Conservation (phyloP, 176 grass and related monocot species). For the Ampelocalamus luodianensis region DNA sequence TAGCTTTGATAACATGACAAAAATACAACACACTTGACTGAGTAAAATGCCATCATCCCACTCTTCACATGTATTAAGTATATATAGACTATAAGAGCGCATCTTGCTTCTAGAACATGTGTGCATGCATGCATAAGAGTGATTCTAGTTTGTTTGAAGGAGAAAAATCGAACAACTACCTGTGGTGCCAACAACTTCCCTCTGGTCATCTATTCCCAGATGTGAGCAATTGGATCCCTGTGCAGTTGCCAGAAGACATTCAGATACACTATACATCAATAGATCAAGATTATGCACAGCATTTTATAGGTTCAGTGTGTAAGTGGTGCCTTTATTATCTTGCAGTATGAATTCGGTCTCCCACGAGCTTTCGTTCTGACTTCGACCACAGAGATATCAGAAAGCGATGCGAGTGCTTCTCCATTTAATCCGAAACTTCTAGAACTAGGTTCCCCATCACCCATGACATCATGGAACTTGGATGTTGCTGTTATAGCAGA, state of each 20-base stretch:
- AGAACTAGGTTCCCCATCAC: conserved; percentile 30
- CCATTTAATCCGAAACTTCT: conserved; percentile 70
- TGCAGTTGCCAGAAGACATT: conserved; percentile 43
- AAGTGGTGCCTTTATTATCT: conserved; percentile 80
- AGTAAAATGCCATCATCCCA: conserved; percentile 23
- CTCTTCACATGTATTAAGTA: conserved; percentile 16
- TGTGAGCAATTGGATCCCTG: conserved; percentile 90
- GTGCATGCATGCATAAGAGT: conserved; percentile 3
- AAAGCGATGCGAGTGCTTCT: conserved; percentile 79
- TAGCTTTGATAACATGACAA: neutral
- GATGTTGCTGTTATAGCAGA: conserved; percentile 62
- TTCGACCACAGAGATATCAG: conserved; percentile 93
- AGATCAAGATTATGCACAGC: conserved; percentile 34
- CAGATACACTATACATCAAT: conserved; percentile 43
- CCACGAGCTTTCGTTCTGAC: conserved; percentile 87
- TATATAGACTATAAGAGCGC: neutral
- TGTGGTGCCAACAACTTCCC: conserved; percentile 85
- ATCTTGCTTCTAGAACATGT: neutral
- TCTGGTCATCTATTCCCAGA: conserved; percentile 95
- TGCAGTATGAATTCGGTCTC: conserved; percentile 93
- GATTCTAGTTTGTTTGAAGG: conserved; percentile 27
- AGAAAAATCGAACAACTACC: conserved; percentile 54
- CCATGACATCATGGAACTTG: conserved; percentile 55
- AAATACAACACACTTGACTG: conserved; percentile 21
- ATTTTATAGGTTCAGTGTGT: conserved; percentile 32